Evolutionary conservation across 768 basidiomycete species (phyloP), one percentile per base, ranked within the genome.

Genomic region (Mycena belliarum): DNA sequence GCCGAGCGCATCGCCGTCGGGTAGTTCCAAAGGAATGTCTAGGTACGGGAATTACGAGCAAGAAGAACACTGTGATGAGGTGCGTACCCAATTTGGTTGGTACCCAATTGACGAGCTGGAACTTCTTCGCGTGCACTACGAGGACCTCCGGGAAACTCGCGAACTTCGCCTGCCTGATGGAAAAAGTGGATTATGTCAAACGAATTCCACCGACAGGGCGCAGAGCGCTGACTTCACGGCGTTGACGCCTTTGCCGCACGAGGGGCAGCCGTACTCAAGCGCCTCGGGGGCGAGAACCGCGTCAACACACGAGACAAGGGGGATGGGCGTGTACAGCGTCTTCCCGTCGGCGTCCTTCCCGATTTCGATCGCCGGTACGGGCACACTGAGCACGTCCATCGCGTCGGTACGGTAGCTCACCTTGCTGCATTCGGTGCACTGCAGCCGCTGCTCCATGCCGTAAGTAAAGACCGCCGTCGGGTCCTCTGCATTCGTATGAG

Each of bases 21-120:
- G 88, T 0, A 98, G 72, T 37, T 85, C 72, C 15, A 98, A 73
- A 0, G 96, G 95, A 32, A 98, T 91, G 60, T 97, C 96, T 95
- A 63, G 4, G 18, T 8, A 56, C 23, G 25, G 28, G 67, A 10
- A 55, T 37, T 32, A 26, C 16, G 16, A 45, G 40, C 38, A n/a
- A 20, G 14, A 24, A 28, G 29, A 24, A 29, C 28, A 29, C 16
- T 15, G 20, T 18, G n/a, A n/a, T 4, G 16, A 29, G 37, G 28
- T 23, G 41, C 26, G 8, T 29, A 93, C 94, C 93, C 26, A 98
- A 79, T 73, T 99, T 99, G 4, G 88, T 82, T 0, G 97, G 97
- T 1, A 99, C 93, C 97, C 97, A 98, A 64, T 94, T 93, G 40
- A 94, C 88, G 5, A 96, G 82, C 71, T 95, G 91, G 76, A 97